phyloP scores from a whole-genome alignment of 1,284 basidiomycete genomes.

The Sutorius eximius region DNA sequence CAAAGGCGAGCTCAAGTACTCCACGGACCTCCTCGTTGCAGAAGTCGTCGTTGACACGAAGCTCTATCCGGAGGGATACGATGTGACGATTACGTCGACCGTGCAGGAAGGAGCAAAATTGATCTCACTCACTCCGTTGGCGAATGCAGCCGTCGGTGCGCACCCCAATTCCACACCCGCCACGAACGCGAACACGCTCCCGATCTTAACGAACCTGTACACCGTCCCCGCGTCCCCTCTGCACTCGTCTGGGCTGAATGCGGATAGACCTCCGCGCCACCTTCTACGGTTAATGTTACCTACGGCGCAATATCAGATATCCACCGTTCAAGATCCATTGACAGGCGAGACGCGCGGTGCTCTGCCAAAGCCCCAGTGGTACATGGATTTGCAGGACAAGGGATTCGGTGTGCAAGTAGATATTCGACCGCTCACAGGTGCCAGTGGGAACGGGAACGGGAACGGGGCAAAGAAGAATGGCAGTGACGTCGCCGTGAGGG shows the following conservation, averaged over 20 bases:
- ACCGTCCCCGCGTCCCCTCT: slow-evolving; percentile 78
- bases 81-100: slow-evolving; percentile 50
- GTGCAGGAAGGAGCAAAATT: slow-evolving; percentile 40
- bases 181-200: slow-evolving; percentile 37
- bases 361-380: slow-evolving; percentile 73
- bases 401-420: slow-evolving; percentile 65
- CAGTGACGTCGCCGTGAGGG: slow-evolving; percentile 40
- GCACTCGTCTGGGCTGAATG: slow-evolving; percentile 69
- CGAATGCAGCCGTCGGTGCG: neutral
- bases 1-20: slow-evolving; percentile 56
- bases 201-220: slow-evolving; percentile 55
- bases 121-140: slow-evolving; percentile 25
- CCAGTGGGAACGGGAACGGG: slow-evolving; percentile 26
- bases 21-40: slow-evolving; percentile 63
- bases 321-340: slow-evolving; percentile 76
- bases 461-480: slow-evolving; percentile 28
- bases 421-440: slow-evolving; percentile 45
- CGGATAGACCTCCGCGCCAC: slow-evolving; percentile 65
- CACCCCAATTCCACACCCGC: neutral
- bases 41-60: slow-evolving; percentile 78
- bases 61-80: slow-evolving; percentile 71
- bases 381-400: slow-evolving; percentile 65
- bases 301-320: slow-evolving; percentile 75
- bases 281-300: slow-evolving; percentile 77
- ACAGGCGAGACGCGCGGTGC: slow-evolving; percentile 68